Conservation (phyloP, 768 basidiomycete species). For the Leccinum aurantiacum region DNA sequence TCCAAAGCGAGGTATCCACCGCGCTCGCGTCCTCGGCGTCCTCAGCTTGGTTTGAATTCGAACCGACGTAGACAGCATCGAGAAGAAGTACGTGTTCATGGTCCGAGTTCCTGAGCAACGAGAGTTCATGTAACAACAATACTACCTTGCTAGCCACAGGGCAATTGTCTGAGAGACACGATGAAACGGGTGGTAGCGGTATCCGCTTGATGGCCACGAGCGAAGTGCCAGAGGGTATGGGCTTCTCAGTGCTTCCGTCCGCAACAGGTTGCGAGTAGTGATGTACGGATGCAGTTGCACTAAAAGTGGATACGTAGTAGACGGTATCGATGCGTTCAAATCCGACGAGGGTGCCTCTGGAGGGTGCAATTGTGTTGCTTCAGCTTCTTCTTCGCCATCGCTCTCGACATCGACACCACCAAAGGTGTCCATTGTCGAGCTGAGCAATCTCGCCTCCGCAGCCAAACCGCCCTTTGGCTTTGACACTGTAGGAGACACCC, state of each 20-base stretch:
- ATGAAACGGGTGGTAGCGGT: slow-evolving; percentile 47
- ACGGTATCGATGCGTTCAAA: background rate
- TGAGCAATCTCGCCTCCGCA: slow-evolving; percentile 27
- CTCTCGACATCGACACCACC: slow-evolving; percentile 30
- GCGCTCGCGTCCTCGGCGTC: slow-evolving; percentile 1
- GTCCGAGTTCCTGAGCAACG: slow-evolving; percentile 52
- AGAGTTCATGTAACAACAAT: slow-evolving; percentile 62
- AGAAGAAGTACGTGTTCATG: slow-evolving; percentile 65
- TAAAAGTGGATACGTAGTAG: slow-evolving; percentile 31
- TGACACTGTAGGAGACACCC: background rate
- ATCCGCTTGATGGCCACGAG: slow-evolving; percentile 81
- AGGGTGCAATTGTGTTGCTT: background rate
- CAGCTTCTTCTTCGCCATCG: slow-evolving; percentile 10
- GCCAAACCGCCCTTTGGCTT: slow-evolving; percentile 21
- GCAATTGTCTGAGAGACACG: slow-evolving; percentile 19
- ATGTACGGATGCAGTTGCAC: slow-evolving; percentile 58
- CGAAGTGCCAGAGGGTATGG: slow-evolving; percentile 29
- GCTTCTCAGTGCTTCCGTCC: slow-evolving; percentile 20
- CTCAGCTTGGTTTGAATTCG: slow-evolving; percentile 36
- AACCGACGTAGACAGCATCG: slow-evolving; percentile 70
- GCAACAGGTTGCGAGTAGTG: slow-evolving; percentile 51
- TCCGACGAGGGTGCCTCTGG: background rate
- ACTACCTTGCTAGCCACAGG: slow-evolving; percentile 58
- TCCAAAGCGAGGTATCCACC: slow-evolving; percentile 69
- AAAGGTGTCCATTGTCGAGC: slow-evolving; percentile 39